Conservation (phyloP, 2,329 filamentous ascomycete species). For the Aspergillus sp. region DNA sequence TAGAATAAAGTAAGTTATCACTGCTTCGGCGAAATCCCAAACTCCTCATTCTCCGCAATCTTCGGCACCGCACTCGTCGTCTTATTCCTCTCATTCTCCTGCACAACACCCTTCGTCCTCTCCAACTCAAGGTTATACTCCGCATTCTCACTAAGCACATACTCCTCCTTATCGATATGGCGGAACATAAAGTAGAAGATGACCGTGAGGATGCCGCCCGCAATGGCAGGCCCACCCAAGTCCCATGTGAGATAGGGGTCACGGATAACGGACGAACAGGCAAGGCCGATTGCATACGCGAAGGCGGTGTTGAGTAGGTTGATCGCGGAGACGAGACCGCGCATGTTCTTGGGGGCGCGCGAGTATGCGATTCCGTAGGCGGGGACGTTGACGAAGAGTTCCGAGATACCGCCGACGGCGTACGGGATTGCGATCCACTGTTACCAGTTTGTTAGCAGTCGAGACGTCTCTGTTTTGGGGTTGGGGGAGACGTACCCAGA, state of each 20-base stretch:
- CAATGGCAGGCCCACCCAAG: constrained; percentile 52
- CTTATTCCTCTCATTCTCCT: background rate
- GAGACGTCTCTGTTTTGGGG: background rate
- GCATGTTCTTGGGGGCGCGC: constrained; percentile 44
- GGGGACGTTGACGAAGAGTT: constrained; percentile 46
- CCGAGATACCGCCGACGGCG: constrained; percentile 35
- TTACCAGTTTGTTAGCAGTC: background rate
- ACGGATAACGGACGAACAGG: constrained; percentile 44
- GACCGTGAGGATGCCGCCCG: constrained; percentile 48
- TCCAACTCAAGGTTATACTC: background rate
- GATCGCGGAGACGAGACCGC: constrained; percentile 42
- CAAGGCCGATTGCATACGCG: constrained; percentile 42
- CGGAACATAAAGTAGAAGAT: constrained; percentile 51
- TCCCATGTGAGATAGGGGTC: constrained; percentile 53
- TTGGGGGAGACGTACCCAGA: background rate
- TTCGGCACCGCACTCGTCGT: background rate
- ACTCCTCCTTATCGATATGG: constrained; percentile 51
- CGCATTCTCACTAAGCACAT: constrained; percentile 32
- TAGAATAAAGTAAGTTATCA: background rate
- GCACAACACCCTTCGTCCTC: background rate
- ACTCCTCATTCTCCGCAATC: background rate
- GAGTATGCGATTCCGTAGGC: constrained; percentile 49
- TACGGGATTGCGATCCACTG: constrained; percentile 9
- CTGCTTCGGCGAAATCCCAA: background rate
- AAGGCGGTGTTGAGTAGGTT: constrained; percentile 44